A percentile compares a stretch with the other conserved stretches of the same genome.
These are phyloP conservation scores for Colletotrichum siamense DNA, from an alignment of 2,329 filamentous ascomycete species.

Conservation along the genomic window DNA sequence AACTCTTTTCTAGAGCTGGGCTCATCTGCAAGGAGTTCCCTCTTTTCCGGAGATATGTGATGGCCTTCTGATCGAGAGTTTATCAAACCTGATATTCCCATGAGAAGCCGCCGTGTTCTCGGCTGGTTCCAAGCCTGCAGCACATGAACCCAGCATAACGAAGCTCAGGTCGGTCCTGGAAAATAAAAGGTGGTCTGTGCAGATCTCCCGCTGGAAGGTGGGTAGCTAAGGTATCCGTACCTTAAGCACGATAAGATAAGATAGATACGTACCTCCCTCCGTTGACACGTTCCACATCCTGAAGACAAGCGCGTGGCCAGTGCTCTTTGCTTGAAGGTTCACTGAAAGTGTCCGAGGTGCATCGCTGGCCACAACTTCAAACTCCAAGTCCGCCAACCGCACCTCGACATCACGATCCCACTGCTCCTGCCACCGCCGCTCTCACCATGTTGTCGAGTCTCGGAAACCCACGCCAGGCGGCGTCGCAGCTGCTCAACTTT, in stretches of 20 bases:
- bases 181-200: not conserved
- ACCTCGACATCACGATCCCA: not conserved
- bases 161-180: not conserved
- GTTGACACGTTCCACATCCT: conserved; percentile 14
- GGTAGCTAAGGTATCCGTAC: not conserved
- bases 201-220: not conserved
- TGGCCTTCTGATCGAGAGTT: not conserved
- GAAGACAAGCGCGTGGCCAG: conserved; percentile 10
- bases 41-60: not conserved
- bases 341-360: conserved; percentile 1
- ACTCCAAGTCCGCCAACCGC: not conserved
- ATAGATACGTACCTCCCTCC: not conserved
- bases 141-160: too few relatives aligned
- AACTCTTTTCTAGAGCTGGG: too few relatives aligned
- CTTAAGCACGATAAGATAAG: conserved; percentile 11
- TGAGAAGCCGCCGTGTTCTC: not conserved
- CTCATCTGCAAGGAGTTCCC: too few relatives aligned
- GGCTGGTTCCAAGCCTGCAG: not conserved
- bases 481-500: conserved; percentile 87
- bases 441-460: conserved; percentile 71
- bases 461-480: conserved; percentile 78
- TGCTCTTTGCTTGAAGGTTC: not conserved
- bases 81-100: not conserved
- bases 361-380: conserved; percentile 19
- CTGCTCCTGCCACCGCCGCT: not conserved